Evolutionary conservation across 495 filamentous ascomycete genomes (phyloP).

Genomic region (Apodospora peruviana): DNA sequence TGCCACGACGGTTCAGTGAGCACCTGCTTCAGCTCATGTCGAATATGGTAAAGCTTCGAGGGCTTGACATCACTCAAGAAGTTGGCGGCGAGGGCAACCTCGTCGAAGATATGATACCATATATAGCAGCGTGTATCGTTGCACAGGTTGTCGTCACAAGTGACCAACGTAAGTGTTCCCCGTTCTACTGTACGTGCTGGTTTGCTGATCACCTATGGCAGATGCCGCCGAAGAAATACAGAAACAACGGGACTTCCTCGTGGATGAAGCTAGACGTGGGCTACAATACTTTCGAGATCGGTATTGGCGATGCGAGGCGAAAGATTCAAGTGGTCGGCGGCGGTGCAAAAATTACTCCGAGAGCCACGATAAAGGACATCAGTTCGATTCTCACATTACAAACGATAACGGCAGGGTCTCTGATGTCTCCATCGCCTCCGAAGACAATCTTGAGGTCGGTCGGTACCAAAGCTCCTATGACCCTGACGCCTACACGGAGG

Average conservation of each 20-base stretch:
- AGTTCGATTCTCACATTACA: constrained; percentile 3
- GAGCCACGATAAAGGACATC: constrained; percentile 17
- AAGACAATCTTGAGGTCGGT: constrained; percentile 4
- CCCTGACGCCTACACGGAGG: background rate
- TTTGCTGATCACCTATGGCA: background rate
- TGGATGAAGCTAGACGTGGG: constrained; percentile 15
- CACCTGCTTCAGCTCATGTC: constrained; percentile 9
- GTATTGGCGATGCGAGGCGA: constrained; percentile 17
- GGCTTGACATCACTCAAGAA: background rate
- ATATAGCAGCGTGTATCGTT: constrained; percentile 8
- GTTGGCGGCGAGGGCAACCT: constrained; percentile 8
- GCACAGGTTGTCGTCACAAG: background rate
- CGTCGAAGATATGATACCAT: constrained; percentile 9
- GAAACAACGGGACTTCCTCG: constrained; percentile 4
- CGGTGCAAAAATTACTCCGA: constrained; percentile 16
- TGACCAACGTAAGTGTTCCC: background rate
- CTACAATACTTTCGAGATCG: constrained; percentile 11
- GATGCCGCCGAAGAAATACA: background rate
- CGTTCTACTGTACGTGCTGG: background rate
- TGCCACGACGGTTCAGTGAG: constrained; percentile 11
- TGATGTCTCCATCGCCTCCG: background rate
- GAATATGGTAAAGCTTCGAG: constrained; percentile 11
- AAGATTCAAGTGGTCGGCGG: constrained; percentile 6
- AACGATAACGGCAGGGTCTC: background rate
- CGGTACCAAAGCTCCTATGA: constrained; percentile 2